A percentile compares a stretch with the other conserved stretches of the same genome.
These are phyloP conservation scores for Halophytophthora polymorphica DNA, from an alignment of 352 stramenopile genomes.

Conservation along the genomic window DNA sequence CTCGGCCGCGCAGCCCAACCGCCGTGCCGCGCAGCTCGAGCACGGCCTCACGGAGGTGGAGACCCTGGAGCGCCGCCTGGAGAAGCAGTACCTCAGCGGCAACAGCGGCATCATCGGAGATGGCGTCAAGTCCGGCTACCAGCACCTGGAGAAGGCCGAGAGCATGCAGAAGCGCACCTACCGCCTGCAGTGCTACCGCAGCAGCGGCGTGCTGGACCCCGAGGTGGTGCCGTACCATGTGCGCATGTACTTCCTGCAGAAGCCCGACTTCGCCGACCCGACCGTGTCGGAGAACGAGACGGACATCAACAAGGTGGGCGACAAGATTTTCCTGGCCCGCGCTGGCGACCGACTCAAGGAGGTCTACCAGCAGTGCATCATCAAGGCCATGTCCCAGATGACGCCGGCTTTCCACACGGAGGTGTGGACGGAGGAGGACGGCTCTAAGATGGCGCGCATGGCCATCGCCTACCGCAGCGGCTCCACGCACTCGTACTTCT, in stretches of 20 bases:
- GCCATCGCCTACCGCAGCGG: conserved; percentile 76
- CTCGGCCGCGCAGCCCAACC: conserved; percentile 42
- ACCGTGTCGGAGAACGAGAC: conserved; percentile 57
- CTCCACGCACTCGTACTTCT: conserved; percentile 85
- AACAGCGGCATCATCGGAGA: conserved; percentile 70
- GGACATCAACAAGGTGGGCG: conserved; percentile 71
- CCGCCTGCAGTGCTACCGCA: conserved; percentile 86
- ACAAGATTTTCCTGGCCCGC: conserved; percentile 75
- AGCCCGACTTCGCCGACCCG: conserved; percentile 63
- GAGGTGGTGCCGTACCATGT: conserved; percentile 74
- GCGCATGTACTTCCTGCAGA: conserved; percentile 82
- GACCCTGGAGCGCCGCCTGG: conserved; percentile 65
- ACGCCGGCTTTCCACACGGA: conserved; percentile 80
- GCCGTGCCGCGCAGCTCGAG: conserved; percentile 47
- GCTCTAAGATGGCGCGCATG: conserved; percentile 75
- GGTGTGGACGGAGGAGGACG: conserved; percentile 67
- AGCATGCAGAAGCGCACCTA: conserved; percentile 57
- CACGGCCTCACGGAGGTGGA: conserved; percentile 64
- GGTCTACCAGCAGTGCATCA: conserved; percentile 80
- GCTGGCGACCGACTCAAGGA: conserved; percentile 61
- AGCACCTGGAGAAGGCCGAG: conserved; percentile 64
- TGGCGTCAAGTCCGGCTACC: conserved; percentile 75
- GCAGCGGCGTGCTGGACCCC: conserved; percentile 70
- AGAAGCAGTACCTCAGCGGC: conserved; percentile 78
- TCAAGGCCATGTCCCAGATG: conserved; percentile 69